Conservation (phyloP, 2,329 filamentous ascomycete genomes). For the Trichoderma polysporum region DNA sequence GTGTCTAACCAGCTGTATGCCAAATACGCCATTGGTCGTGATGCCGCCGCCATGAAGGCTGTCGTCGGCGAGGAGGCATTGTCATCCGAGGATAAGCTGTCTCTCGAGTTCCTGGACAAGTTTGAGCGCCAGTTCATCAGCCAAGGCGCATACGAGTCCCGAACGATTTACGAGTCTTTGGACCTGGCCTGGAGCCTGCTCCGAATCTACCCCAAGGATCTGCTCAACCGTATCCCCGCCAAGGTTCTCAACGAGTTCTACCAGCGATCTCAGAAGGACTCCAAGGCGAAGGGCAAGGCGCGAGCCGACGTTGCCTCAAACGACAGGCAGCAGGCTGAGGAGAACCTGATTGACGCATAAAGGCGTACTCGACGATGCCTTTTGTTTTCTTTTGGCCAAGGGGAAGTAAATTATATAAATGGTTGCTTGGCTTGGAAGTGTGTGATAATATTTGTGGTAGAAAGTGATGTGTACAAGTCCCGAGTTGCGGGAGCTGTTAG, state of each 20-base stretch:
- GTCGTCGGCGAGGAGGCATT: slow-evolving; percentile 98
- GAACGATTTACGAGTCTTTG: slow-evolving; percentile 88
- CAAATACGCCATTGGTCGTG: slow-evolving; percentile 98
- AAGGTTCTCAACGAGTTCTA: slow-evolving; percentile 84
- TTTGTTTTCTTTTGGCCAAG: not conserved
- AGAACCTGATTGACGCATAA: slow-evolving; percentile 62
- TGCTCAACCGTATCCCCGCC: slow-evolving; percentile 90
- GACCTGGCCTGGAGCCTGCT: slow-evolving; percentile 96
- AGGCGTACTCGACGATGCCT: not conserved
- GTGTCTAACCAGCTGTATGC: slow-evolving; percentile 99
- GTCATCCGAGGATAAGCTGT: slow-evolving; percentile 94
- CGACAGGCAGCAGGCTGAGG: slow-evolving; percentile 48
- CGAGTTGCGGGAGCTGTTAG: not conserved
- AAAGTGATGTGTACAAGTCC: not conserved
- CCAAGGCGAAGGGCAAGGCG: slow-evolving; percentile 63
- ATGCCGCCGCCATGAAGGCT: slow-evolving; percentile 98
- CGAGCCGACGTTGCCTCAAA: slow-evolving; percentile 43
- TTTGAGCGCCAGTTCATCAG: slow-evolving; percentile 94
- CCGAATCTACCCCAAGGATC: slow-evolving; percentile 95
- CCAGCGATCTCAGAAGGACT: slow-evolving; percentile 62
- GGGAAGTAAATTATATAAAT: not conserved
- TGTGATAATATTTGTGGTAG: slow-evolving; percentile 16
- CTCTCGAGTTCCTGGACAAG: slow-evolving; percentile 96
- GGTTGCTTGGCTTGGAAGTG: not conserved
- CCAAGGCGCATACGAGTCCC: slow-evolving; percentile 89